A percentile compares a stretch with the other conserved stretches of the same genome.
These are phyloP conservation scores for Picochlorum sp. DNA, from an alignment of 139 green algal genomes.

Conservation along the genomic window DNA sequence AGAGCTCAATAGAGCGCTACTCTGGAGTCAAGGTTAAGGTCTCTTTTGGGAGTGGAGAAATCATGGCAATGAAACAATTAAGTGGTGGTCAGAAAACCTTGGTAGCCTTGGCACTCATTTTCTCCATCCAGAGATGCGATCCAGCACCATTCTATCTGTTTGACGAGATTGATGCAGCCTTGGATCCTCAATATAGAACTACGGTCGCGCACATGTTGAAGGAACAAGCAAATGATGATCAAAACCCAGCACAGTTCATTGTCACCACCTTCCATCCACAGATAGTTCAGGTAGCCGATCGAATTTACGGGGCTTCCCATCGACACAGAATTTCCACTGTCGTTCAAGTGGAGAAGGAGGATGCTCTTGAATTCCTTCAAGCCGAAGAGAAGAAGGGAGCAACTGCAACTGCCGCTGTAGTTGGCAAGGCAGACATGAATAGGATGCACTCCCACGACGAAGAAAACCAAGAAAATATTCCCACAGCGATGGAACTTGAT, in stretches of 20 bases:
- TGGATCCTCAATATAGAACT: conserved; percentile 87
- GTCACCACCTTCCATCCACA: conserved; percentile 97
- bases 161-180: conserved; percentile 97
- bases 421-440: not conserved
- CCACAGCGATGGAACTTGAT: not conserved
- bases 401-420: not conserved
- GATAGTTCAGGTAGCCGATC: conserved; percentile 68
- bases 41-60: conserved; percentile 73
- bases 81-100: conserved; percentile 95
- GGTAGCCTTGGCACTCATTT: conserved; percentile 95
- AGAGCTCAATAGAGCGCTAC: conserved; percentile 57
- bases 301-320: conserved; percentile 84
- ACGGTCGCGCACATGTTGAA: conserved; percentile 78
- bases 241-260: conserved; percentile 88
- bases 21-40: conserved; percentile 80
- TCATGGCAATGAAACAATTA: conserved; percentile 80
- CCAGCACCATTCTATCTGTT: conserved; percentile 99
- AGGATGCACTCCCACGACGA: not conserved
- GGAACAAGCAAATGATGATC: conserved; percentile 50
- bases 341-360: conserved; percentile 29
- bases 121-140: conserved; percentile 95
- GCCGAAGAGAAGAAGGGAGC: conserved; percentile 17
- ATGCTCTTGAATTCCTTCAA: conserved; percentile 73
- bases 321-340: conserved; percentile 61
- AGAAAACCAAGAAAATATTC: not conserved